phyloP scores from a whole-genome alignment of 345 rosid genomes.

The Viola odorata region DNA sequence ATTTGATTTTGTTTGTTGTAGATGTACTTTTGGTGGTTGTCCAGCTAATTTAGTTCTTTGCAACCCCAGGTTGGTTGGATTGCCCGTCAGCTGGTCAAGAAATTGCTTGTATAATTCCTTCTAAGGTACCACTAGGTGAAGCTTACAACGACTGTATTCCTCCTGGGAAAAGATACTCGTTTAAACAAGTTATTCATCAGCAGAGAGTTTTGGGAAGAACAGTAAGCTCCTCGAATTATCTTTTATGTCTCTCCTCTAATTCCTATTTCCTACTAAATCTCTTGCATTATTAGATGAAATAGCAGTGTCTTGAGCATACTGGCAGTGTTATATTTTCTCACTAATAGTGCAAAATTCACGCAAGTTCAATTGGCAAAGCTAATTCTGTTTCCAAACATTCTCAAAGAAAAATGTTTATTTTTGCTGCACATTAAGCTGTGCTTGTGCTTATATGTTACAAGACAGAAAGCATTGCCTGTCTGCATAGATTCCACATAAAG shows the following conservation, averaged over 20 bases:
- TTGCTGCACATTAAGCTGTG: no score
- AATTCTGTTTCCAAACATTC: no score
- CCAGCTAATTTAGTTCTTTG: slow-evolving; percentile 2
- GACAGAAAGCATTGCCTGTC: no score
- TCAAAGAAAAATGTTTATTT: no score
- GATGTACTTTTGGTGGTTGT: background rate
- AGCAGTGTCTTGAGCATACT: background rate
- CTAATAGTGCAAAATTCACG: background rate
- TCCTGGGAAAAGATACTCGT: slow-evolving; percentile 96
- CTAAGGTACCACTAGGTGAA: slow-evolving; percentile 95
- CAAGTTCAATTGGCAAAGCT: no score
- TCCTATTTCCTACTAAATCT: slow-evolving; percentile 2
- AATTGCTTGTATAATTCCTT: slow-evolving; percentile 67
- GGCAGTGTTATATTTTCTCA: background rate
- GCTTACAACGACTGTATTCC: slow-evolving; percentile 61
- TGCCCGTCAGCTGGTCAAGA: slow-evolving; percentile 82
- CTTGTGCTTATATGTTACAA: no score
- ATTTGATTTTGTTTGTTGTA: slow-evolving; percentile 1
- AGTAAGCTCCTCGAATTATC: slow-evolving; percentile 35
- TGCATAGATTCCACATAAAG: no score
- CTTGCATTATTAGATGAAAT: background rate
- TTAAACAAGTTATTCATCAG: slow-evolving; percentile 78
- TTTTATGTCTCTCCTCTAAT: background rate
- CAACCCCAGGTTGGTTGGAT: slow-evolving; percentile 76
- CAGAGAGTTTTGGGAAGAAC: slow-evolving; percentile 73